Base-by-base conservation (phyloP, 345 rosid species). In the Erucastrum elatum region DNA sequence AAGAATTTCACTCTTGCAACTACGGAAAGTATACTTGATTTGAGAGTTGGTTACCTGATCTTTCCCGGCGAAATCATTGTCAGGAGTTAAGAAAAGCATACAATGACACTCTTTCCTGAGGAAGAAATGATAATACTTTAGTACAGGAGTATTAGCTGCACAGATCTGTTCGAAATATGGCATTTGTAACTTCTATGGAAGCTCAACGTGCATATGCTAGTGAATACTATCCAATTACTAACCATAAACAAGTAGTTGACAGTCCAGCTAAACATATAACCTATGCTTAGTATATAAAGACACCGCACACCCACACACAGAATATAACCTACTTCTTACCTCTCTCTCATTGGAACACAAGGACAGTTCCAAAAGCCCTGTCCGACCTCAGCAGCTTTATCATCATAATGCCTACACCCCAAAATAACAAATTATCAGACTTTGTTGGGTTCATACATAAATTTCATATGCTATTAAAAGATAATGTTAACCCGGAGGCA, bases 291-390 rank as follows among this genome's bases (percentile, higher is more conserved):
- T 4, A 10, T 21, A 44, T 10, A 56, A 39, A 37, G 6, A 33
- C 35, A 33, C 6, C 7, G 10, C 41, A 37, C 9, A 26, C 60
- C 49, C 9, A 13, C 11, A 67, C 68, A 34, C 56, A 69, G 4
- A 53, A 31, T 77, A 75, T 31, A 6, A 78, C 58, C 34, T 35
- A 46, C n/a, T 4, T 17, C 31, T 27, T 75, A 93, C 99, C 99
- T 93, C 78, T 95, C 99, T 84, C 99, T 90, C 98, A 95, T 95
- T 12, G 99, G 99, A 72, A 95, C 99, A 79, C 98, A 95, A 1
- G 97, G 99, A 74, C 97, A 95, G 77, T 95, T 93, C 98, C 98
- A 95, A 82, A 95, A 95, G 51, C 99, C 99, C 72, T 95, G 98
- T 4, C 87, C 87, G 55, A 34, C 98, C 83, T 95, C 99, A 62